phyloP scores from a whole-genome alignment of 2,329 filamentous ascomycete species.

The Epichloe gansuensis region DNA sequence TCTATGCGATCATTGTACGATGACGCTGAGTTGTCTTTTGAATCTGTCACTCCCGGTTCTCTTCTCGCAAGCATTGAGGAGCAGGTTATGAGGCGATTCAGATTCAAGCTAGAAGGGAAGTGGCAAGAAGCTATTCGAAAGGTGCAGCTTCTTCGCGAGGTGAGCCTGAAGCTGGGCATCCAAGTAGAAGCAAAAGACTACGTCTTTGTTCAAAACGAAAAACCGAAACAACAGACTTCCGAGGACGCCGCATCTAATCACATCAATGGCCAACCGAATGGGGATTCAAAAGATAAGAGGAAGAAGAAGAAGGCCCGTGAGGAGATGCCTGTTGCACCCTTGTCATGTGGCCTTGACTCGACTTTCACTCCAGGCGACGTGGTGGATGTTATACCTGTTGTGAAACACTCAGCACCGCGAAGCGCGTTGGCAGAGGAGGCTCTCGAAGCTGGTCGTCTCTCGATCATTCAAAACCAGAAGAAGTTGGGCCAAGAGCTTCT shows the following conservation, averaged over 20 bases:
- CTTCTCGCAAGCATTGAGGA: constrained; percentile 58
- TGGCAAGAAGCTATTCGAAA: constrained; percentile 60
- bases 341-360: constrained; percentile 27
- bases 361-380: constrained; percentile 74
- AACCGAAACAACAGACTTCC: constrained; percentile 19
- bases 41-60: constrained; percentile 61
- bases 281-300: constrained; percentile 30
- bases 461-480: constrained; percentile 88
- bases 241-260: constrained; percentile 20
- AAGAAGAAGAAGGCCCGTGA: constrained; percentile 57
- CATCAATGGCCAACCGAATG: constrained; percentile 29
- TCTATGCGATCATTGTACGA: constrained; percentile 64
- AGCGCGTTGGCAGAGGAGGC: constrained; percentile 91
- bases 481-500: constrained; percentile 93
- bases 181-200: constrained; percentile 65
- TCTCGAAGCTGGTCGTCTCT: constrained; percentile 88
- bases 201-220: constrained; percentile 19
- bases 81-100: constrained; percentile 63
- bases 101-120: constrained; percentile 55
- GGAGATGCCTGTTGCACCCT: constrained; percentile 34
- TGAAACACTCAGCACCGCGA: constrained; percentile 88
- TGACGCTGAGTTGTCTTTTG: constrained; percentile 72
- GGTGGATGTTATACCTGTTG: constrained; percentile 81
- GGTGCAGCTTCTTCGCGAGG: constrained; percentile 77
- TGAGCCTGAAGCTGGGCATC: constrained; percentile 78